These are phyloP conservation scores for Lipomyces yamadae DNA, from an alignment of 805 yeast genomes.

Conservation along the genomic window DNA sequence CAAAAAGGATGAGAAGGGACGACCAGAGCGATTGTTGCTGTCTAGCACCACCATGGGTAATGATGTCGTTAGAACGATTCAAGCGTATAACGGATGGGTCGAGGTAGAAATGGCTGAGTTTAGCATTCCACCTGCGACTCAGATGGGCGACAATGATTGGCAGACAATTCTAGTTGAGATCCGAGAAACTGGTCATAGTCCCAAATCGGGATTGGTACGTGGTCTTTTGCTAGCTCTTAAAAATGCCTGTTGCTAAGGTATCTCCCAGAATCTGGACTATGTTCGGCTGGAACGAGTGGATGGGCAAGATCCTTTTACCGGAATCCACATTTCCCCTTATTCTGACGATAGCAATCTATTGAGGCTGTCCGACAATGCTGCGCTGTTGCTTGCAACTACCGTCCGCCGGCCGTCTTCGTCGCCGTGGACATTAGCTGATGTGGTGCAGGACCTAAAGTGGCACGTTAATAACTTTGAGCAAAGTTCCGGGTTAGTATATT, in stretches of 20 bases:
- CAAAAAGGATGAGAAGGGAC: conserved; percentile 20
- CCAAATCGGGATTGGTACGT: conserved; percentile 21
- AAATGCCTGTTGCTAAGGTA: neutral
- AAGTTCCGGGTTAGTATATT: conserved; percentile 17
- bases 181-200: conserved; percentile 22
- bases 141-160: conserved; percentile 19
- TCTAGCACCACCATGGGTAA: conserved; percentile 14
- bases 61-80: neutral
- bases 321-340: conserved; percentile 22
- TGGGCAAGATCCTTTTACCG: conserved; percentile 14
- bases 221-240: neutral
- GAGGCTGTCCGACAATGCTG: neutral
- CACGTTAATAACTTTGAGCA: conserved; percentile 13
- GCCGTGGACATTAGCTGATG: conserved; percentile 11
- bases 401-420: neutral
- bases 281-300: conserved; percentile 26
- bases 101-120: conserved; percentile 30
- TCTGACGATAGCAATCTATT: conserved; percentile 3
- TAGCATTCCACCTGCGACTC: conserved; percentile 14
- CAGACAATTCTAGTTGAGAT: conserved; percentile 28
- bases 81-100: conserved; percentile 13
- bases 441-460: conserved; percentile 8
- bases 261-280: conserved; percentile 20
- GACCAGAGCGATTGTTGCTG: conserved; percentile 19
- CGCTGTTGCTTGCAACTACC: neutral